Percentiles rank a stretch among this genome's conserved stretches.
Conservation (phyloP, 2,329 filamentous ascomycete genomes). For the Bipolaris bicolor region DNA sequence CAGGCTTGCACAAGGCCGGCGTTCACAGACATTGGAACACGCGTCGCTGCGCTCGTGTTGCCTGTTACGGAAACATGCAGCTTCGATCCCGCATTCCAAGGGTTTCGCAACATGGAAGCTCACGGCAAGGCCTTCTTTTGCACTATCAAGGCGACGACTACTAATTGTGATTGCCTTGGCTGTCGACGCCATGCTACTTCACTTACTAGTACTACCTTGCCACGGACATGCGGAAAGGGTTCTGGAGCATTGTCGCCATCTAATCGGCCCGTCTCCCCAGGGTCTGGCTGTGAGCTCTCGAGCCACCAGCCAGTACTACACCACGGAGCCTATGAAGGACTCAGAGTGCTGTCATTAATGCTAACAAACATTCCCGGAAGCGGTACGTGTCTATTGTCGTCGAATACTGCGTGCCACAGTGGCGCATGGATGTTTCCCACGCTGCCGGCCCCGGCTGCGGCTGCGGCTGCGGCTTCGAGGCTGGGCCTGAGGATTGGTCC, state of each 20-base stretch:
- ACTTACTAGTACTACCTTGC: not conserved
- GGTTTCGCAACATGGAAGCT: not conserved
- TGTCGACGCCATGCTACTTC: not conserved
- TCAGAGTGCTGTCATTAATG: not conserved
- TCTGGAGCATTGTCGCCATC: slow-evolving; percentile 6
- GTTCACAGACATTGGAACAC: slow-evolving; percentile 12
- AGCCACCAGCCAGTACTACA: slow-evolving; percentile 20
- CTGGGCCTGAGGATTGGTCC: not conserved
- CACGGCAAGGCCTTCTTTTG: slow-evolving; percentile 5
- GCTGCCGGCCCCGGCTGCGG: slow-evolving; percentile 6
- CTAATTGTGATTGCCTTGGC: not conserved
- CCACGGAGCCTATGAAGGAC: slow-evolving; percentile 14
- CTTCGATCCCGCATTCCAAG: slow-evolving; percentile 3
- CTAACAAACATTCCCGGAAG: slow-evolving; percentile 25
- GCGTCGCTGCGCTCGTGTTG: slow-evolving; percentile 16
- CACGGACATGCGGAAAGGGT: not conserved
- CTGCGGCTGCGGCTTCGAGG: not conserved
- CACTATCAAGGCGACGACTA: slow-evolving; percentile 1
- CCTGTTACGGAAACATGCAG: slow-evolving; percentile 9
- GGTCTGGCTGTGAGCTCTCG: slow-evolving; percentile 13
- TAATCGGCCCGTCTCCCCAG: slow-evolving; percentile 13
- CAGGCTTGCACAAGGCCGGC: slow-evolving; percentile 19
- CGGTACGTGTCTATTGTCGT: slow-evolving; percentile 25
- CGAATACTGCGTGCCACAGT: slow-evolving; percentile 48
- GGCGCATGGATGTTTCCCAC: slow-evolving; percentile 33